phyloP scores from a whole-genome alignment of 2,329 filamentous ascomycete genomes.

The Colletotrichum tropicale region DNA sequence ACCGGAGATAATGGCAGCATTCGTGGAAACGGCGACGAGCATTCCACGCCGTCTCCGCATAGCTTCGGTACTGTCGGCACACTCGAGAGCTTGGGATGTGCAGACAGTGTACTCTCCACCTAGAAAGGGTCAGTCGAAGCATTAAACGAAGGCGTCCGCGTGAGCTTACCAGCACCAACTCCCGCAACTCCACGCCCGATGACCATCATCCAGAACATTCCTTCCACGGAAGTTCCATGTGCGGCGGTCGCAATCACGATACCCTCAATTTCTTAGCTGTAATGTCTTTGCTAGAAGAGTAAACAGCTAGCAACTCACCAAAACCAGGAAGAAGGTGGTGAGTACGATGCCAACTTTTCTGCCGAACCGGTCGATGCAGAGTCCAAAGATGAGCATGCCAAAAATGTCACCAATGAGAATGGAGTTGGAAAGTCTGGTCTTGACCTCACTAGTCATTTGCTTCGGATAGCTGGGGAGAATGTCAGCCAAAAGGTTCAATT shows the following conservation, averaged over 20 bases:
- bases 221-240: constrained; percentile 42
- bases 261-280: constrained; percentile 24
- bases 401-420: constrained; percentile 45
- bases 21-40: constrained; percentile 43
- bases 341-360: constrained; percentile 49
- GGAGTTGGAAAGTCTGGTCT: constrained; percentile 42
- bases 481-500: not conserved
- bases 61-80: constrained; percentile 28
- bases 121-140: not conserved
- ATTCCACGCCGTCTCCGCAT: constrained; percentile 31
- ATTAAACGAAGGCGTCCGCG: not conserved
- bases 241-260: constrained; percentile 48
- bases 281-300: rapidly evolving
- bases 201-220: constrained; percentile 57
- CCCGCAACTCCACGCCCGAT: constrained; percentile 50
- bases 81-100: constrained; percentile 30
- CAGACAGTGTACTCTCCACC: constrained; percentile 34
- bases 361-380: constrained; percentile 49
- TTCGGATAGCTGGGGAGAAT: constrained; percentile 22
- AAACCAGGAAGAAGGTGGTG: constrained; percentile 49
- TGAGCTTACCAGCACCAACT: constrained; percentile 43
- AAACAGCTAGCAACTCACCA: constrained; percentile 18
- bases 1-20: constrained; percentile 38
- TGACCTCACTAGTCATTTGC: constrained; percentile 35
- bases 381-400: constrained; percentile 42